A percentile compares a stretch with the other conserved stretches of the same genome.
Evolutionary conservation across 495 filamentous ascomycete species (phyloP).

Genomic region (Ascodesmis nigricans): DNA sequence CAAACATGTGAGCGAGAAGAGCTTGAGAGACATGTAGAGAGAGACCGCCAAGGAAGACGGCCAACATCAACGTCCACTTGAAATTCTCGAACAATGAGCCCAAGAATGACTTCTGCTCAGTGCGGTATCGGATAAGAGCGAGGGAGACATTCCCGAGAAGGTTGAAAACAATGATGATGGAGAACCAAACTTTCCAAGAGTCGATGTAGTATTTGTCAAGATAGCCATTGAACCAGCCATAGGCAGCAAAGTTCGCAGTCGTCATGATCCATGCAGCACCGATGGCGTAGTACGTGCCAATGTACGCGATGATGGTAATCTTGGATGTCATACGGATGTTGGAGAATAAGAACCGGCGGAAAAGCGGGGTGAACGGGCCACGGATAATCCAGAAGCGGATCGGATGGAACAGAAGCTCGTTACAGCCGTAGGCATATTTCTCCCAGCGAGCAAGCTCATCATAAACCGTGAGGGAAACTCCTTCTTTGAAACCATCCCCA

Average conservation of each 20-base stretch:
- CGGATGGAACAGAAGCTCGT: slow-evolving; percentile 60
- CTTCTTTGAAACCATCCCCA: slow-evolving; percentile 60
- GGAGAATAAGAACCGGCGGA: slow-evolving; percentile 45
- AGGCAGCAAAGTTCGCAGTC: slow-evolving; percentile 52
- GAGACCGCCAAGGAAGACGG: slow-evolving; percentile 48
- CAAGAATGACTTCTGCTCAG: slow-evolving; percentile 33
- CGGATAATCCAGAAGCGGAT: slow-evolving; percentile 38
- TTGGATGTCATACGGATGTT: slow-evolving; percentile 60
- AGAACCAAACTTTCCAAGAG: slow-evolving; percentile 58
- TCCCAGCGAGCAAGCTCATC: slow-evolving; percentile 69
- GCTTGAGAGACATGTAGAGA: slow-evolving; percentile 48
- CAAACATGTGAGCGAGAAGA: slow-evolving; percentile 46
- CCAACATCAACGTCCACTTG: slow-evolving; percentile 48
- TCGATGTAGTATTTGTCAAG: slow-evolving; percentile 57
- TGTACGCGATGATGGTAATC: slow-evolving; percentile 60
- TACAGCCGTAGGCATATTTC: slow-evolving; percentile 76
- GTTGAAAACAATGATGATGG: slow-evolving; percentile 50
- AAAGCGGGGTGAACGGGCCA: slow-evolving; percentile 54
- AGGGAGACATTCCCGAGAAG: slow-evolving; percentile 42
- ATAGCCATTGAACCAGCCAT: slow-evolving; percentile 52
- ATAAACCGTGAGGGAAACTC: slow-evolving; percentile 66
- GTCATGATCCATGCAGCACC: slow-evolving; percentile 63
- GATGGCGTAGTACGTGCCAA: slow-evolving; percentile 75
- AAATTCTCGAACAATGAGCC: slow-evolving; percentile 42
- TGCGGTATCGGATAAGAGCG: slow-evolving; percentile 45